These are phyloP conservation scores for Clarireedia sp. DNA, from an alignment of 2,329 filamentous ascomycete species.

Conservation along the genomic window DNA sequence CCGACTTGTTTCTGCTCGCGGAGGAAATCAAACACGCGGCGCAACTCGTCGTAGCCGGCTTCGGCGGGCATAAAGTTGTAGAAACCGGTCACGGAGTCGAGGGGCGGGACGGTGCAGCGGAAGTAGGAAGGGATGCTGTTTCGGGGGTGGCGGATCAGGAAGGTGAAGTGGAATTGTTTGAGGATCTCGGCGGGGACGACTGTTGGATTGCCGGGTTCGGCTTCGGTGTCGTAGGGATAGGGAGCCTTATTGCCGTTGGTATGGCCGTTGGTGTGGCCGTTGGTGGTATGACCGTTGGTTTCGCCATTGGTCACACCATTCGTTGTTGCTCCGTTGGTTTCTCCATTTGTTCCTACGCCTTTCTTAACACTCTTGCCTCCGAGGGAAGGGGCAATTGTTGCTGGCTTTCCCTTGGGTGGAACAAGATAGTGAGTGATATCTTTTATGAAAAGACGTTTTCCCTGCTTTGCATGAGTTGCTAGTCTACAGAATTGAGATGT, in stretches of 20 bases:
- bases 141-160: constrained; percentile 93
- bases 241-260: constrained; percentile 30
- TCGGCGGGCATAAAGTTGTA: constrained; percentile 79
- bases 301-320: constrained; percentile 21
- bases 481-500: background rate
- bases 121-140: constrained; percentile 88
- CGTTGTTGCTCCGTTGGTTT: constrained; percentile 23
- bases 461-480: constrained; percentile 9
- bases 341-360: constrained; percentile 26
- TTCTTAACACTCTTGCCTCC: constrained; percentile 26
- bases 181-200: constrained; percentile 70
- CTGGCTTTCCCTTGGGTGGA: constrained; percentile 60
- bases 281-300: constrained; percentile 26
- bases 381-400: constrained; percentile 73
- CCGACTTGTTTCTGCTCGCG: constrained; percentile 61
- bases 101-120: constrained; percentile 84
- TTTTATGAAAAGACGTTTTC: constrained; percentile 92
- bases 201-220: constrained; percentile 71
- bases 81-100: constrained; percentile 77
- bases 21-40: constrained; percentile 80
- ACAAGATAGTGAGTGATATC: constrained; percentile 93
- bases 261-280: background rate
- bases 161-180: constrained; percentile 83
- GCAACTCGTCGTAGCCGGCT: constrained; percentile 84
- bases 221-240: constrained; percentile 46